phyloP scores from a whole-genome alignment of 1,139 yeast species.

The Suhomyces terraborum region DNA sequence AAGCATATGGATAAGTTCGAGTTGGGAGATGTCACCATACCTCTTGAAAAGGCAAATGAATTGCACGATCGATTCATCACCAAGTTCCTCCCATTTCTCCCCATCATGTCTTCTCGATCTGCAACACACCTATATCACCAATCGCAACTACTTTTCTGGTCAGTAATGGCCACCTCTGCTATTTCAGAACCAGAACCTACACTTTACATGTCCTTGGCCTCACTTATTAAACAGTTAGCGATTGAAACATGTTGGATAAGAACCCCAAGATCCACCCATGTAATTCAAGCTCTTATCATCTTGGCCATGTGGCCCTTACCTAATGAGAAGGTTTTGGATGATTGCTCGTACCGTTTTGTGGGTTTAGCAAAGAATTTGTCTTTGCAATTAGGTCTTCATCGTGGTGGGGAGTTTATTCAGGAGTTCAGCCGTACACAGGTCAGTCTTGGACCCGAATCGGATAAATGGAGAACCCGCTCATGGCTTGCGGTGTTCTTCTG shows the following conservation, averaged over 20 bases:
- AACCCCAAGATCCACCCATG: slow-evolving; percentile 92
- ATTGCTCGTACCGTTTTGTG: slow-evolving; percentile 83
- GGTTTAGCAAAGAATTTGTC: slow-evolving; percentile 86
- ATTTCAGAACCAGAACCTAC: slow-evolving; percentile 86
- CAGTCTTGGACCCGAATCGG: slow-evolving; percentile 81
- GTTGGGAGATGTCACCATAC: slow-evolving; percentile 71
- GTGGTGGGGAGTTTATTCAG: slow-evolving; percentile 84
- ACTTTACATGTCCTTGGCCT: slow-evolving; percentile 71
- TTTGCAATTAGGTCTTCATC: slow-evolving; percentile 86
- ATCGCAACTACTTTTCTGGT: slow-evolving; percentile 87
- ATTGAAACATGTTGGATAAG: slow-evolving; percentile 92
- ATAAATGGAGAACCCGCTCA: slow-evolving; percentile 90
- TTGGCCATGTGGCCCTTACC: slow-evolving; percentile 92
- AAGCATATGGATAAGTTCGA: slow-evolving; percentile 55
- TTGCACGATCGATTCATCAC: slow-evolving; percentile 69
- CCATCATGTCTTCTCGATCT: slow-evolving; percentile 69
- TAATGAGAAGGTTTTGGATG: slow-evolving; percentile 89
- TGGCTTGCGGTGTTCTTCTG: slow-evolving; percentile 89
- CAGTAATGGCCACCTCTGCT: slow-evolving; percentile 84
- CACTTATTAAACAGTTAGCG: slow-evolving; percentile 81
- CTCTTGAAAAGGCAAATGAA: slow-evolving; percentile 67
- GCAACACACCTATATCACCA: slow-evolving; percentile 81
- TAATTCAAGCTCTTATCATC: slow-evolving; percentile 82
- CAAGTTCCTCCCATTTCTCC: slow-evolving; percentile 74
- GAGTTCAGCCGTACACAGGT: slow-evolving; percentile 92